phyloP scores from a whole-genome alignment of 208 protist genomes.

The Leishmania gerbilli region DNA sequence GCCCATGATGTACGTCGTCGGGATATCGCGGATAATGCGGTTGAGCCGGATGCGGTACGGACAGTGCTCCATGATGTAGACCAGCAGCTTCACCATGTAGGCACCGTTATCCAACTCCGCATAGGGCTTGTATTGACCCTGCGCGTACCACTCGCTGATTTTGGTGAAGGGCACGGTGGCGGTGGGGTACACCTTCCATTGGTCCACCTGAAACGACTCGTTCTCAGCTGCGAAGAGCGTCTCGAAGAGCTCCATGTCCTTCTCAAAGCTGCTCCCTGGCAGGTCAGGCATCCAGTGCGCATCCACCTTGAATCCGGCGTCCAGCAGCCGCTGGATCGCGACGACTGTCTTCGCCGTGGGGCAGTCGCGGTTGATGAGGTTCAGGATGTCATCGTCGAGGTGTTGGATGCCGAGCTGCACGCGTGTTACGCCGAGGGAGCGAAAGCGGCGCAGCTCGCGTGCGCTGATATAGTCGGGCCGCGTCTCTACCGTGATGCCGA shows the following conservation, averaged over 20 bases:
- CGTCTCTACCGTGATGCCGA: constrained; percentile 99
- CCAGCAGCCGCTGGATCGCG: constrained; percentile 94
- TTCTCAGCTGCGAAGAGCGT: constrained; percentile 81
- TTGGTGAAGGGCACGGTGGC: constrained; percentile 99
- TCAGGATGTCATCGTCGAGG: constrained; percentile 97
- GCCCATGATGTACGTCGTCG: constrained; percentile 97
- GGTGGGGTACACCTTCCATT: constrained; percentile 99
- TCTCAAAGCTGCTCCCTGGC: constrained; percentile 95
- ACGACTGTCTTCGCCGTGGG: constrained; percentile 93
- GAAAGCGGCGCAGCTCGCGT: constrained; percentile 90
- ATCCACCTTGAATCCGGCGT: constrained; percentile 99
- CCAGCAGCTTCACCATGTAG: constrained; percentile 93
- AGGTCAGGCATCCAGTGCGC: constrained; percentile 99
- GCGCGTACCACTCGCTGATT: constrained; percentile 97
- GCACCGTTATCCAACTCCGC: constrained; percentile 79
- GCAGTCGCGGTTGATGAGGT: constrained; percentile 96
- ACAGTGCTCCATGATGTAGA: constrained; percentile 95
- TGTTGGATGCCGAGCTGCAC: constrained; percentile 99
- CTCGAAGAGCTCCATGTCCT: constrained; percentile 96
- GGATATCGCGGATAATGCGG: constrained; percentile 99
- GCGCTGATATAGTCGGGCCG: constrained; percentile 98
- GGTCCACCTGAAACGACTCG: constrained; percentile 97
- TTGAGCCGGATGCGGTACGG: constrained; percentile 99
- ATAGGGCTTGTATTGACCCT: constrained; percentile 96
- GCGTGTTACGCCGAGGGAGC: constrained; percentile 94